A percentile compares a stretch with the other conserved stretches of the same genome.
Conservation (phyloP, 768 basidiomycete species). For the Exsudoporus frostii region DNA sequence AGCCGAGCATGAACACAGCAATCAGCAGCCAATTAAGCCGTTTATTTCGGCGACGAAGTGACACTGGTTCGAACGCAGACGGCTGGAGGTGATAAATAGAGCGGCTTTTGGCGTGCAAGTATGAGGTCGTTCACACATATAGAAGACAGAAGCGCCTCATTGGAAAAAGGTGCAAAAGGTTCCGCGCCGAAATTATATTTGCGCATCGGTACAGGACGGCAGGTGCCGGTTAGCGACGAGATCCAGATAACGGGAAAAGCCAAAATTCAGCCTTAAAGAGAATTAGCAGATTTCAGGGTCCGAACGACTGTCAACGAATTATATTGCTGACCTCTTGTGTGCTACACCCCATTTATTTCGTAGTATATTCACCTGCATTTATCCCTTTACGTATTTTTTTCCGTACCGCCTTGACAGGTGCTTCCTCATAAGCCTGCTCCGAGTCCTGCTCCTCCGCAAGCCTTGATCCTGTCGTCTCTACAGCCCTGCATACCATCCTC, state of each 20-base stretch:
- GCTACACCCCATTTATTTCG: conserved; percentile 25
- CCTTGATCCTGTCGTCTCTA: conserved; percentile 23
- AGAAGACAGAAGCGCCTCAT: conserved; percentile 9
- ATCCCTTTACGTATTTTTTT: conserved; percentile 34
- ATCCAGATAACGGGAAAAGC: conserved; percentile 34
- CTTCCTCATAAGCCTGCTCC: conserved; percentile 34
- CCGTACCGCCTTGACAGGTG: conserved; percentile 35
- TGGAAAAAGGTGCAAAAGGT: conserved; percentile 19
- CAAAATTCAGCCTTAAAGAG: conserved; percentile 31
- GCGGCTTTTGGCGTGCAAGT: conserved; percentile 7
- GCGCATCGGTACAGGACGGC: conserved; percentile 27
- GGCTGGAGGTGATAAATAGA: conserved; percentile 9
- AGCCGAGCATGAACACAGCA: neutral
- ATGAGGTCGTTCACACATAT: conserved; percentile 19
- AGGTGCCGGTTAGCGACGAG: conserved; percentile 28
- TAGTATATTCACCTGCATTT: conserved; percentile 19
- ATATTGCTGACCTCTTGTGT: conserved; percentile 20
- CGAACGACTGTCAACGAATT: conserved; percentile 27
- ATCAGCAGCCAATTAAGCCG: too few species aligned
- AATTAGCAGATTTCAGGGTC: conserved; percentile 33
- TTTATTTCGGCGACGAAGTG: neutral
- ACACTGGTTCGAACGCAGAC: conserved; percentile 1
- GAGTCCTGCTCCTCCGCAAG: conserved; percentile 25
- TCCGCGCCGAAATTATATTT: conserved; percentile 33
- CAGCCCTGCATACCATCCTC: conserved; percentile 27